Evolutionary conservation across 192 early-diverging fungal genomes (phyloP), one percentile per base, ranked within the genome.

Genomic region (Entomortierella beljakovae): DNA sequence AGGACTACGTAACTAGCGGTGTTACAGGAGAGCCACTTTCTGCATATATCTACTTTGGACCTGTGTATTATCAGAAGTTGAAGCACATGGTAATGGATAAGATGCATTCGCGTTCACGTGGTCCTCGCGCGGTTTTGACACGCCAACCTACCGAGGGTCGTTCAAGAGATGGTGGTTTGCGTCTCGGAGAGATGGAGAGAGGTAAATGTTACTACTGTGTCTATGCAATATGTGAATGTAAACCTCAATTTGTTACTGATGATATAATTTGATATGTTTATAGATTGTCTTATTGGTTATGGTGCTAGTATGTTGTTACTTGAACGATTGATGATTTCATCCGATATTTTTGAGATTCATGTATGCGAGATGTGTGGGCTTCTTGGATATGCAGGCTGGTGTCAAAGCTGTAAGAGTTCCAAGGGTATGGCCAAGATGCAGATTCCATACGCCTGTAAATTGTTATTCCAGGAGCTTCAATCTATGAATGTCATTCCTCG

Each of bases 81-180:
- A 99, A 99, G 89, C 97, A 99, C 70, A 98, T 98, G 96, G 96
- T 99, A 3, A 92, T 96, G 84, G 97, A 99, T 84, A 99, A 99
- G 85, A 99, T 99, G 96, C 96, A 98, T 80, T 95, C 96, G 18
- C 91, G 97, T 71, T 65, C 63, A 34, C 90, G 92, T 35, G 97
- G 97, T 64, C 96, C 96, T n/a, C 89, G 94, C 28, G 95, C 95
- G 9, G 89, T 90, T 26, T 81, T 98, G 34, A 98, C 96, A 6
- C 90, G 96, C 48, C 97, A 99, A 82, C 97, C 97, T 2, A 98
- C 96, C 0, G 97, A 99, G 85, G 97, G 97, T 87, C 89, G 96
- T 71, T 96, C 95, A 16, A 89, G 95, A 28, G 97, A 99, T 72
- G 97, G 97, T 80, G 97, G 97, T 51, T 85, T 99, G 80, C 94